Base-by-base conservation (phyloP, 371 early-diverging fungal genomes). In the Fennellomyces sp. region DNA sequence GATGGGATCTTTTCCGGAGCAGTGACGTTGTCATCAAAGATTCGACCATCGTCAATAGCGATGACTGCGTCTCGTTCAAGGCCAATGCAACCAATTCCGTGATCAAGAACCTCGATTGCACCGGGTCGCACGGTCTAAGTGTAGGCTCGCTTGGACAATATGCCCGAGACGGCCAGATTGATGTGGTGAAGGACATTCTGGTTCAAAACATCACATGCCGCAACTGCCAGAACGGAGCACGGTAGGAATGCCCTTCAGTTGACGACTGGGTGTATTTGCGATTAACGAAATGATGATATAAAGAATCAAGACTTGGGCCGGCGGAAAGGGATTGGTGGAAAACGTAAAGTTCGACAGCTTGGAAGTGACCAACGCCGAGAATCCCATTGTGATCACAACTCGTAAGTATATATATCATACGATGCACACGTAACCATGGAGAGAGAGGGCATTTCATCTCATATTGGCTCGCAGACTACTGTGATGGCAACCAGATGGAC, bases 361-460 rank as follows among this genome's bases (percentile, higher is more conserved):
- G 11, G 27, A 61, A 6, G 52, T 74, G 21, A 45, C 47, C 25
- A 65, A 61, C 23, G 63, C 45, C 10, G 72, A 74, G 6, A 74
- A 69, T 31, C 69, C 75, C 11, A 59, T 71, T 17, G 45, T 71
- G 3, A 59, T 73, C n/a, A 70, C 74, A 19, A 70, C 74, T 8
- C 74, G 60, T 59, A 59, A 59, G 60, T 56, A 45, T 36, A 13
- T 36, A 21, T 25, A 17, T 27, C 19, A 19, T 2, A 12, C n/a
- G 2, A 21, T 15, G 5, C 26, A 26, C 35, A 30, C 7, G 33
- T 33, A 19, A 26, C 1, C 3, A 29, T 45, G 19, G 15, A 19
- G 10, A 48, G 13, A 12, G n/a, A n/a, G n/a, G n/a, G n/a, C n/a
- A n/a, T n/a, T n/a, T n/a, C n/a, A n/a, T 2, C n/a, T n/a, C n/a